Conservation (phyloP, 768 basidiomycete species). For the Paxillus ammoniavirescens region DNA sequence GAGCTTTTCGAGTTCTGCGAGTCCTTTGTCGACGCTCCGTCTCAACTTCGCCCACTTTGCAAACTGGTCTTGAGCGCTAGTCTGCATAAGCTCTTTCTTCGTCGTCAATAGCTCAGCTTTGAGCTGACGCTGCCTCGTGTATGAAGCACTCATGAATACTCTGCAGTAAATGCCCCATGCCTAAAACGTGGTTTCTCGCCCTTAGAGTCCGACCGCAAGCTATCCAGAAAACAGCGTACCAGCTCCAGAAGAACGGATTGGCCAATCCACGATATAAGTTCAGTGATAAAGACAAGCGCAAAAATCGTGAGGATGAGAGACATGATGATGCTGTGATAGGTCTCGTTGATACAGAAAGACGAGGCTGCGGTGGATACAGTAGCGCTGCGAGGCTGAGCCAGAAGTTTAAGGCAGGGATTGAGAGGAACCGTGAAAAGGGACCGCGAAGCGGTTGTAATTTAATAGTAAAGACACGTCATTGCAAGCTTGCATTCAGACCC, state of each 20-base stretch:
- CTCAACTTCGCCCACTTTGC: constrained; percentile 97
- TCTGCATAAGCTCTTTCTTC: constrained; percentile 84
- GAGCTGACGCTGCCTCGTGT: constrained; percentile 62
- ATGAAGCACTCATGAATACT: constrained; percentile 56
- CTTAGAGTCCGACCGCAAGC: constrained; percentile 5
- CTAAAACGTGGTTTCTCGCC: constrained; percentile 37
- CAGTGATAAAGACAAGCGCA: constrained; percentile 74
- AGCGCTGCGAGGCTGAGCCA: neutral
- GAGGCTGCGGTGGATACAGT: neutral
- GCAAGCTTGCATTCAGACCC: neutral
- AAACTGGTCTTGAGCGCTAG: constrained; percentile 96
- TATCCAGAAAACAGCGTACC: constrained; percentile 45
- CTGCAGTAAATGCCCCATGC: constrained; percentile 69
- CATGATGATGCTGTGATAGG: constrained; percentile 40
- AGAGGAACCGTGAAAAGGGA: neutral
- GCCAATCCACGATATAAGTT: constrained; percentile 87
- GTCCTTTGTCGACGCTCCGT: constrained; percentile 86
- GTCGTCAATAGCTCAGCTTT: constrained; percentile 77
- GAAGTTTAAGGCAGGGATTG: neutral
- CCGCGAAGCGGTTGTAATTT: neutral
- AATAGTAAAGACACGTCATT: constrained; percentile 15
- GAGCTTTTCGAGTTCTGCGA: constrained; percentile 87
- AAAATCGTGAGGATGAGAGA: constrained; percentile 83
- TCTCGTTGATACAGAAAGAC: constrained; percentile 4
- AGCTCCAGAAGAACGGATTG: constrained; percentile 78